Conservation (phyloP, 2,329 filamentous ascomycete species). For the Byssothecium circinans region DNA sequence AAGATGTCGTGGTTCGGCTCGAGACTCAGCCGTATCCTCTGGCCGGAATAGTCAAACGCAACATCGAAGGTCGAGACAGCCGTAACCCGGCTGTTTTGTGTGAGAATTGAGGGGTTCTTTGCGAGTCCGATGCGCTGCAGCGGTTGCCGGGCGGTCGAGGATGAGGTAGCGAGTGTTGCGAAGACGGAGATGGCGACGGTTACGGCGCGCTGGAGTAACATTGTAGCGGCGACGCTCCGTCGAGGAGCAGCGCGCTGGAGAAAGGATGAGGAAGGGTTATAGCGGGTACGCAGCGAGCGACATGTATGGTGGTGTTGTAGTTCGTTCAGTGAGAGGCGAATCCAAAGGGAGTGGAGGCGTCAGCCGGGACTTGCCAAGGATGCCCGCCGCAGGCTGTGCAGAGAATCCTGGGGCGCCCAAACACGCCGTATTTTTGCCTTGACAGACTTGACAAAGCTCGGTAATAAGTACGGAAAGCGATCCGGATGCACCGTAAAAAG, state of each 20-base stretch:
- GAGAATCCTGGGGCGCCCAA: no score
- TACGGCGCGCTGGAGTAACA: constrained; percentile 31
- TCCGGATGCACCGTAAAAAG: not conserved
- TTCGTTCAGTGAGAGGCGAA: not conserved
- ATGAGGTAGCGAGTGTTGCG: constrained; percentile 27
- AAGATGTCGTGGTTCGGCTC: constrained; percentile 92
- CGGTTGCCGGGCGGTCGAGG: constrained; percentile 63
- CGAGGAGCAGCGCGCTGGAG: constrained; percentile 21
- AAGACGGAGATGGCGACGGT: constrained; percentile 15
- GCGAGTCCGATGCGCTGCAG: constrained; percentile 73
- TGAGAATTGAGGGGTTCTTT: constrained; percentile 75
- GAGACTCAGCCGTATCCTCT: constrained; percentile 74
- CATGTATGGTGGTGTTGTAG: constrained; percentile 20
- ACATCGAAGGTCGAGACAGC: constrained; percentile 83
- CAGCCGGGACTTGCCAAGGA: not conserved
- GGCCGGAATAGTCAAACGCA: constrained; percentile 69
- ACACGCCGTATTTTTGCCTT: no score
- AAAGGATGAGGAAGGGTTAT: constrained; percentile 11
- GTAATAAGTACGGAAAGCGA: no score
- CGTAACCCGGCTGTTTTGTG: constrained; percentile 76
- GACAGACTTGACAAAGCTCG: no score
- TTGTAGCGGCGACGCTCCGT: constrained; percentile 28
- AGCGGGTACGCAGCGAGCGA: constrained; percentile 30
- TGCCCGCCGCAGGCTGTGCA: not conserved
- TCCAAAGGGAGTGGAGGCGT: not conserved